phyloP scores from a whole-genome alignment of 208 protist species.

The Wallacemonas sp. region DNA sequence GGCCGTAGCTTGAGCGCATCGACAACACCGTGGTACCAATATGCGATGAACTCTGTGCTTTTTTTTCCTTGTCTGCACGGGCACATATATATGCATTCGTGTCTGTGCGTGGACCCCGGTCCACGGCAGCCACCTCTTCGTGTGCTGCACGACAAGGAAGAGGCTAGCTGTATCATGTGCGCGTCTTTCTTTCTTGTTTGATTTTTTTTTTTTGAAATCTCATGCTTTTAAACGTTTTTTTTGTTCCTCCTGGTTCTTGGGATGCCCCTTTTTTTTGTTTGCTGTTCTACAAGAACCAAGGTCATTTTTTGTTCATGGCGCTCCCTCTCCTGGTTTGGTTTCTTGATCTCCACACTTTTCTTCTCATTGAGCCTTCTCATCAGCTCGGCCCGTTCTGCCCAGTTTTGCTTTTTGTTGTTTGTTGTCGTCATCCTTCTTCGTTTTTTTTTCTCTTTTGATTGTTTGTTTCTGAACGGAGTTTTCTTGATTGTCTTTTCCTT shows the following conservation, averaged over 20 bases:
- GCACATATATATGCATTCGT: too few relatives aligned
- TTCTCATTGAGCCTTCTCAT: background rate
- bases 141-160: too few relatives aligned
- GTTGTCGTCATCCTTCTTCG: background rate
- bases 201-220: slow-evolving; percentile 23
- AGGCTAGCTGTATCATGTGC: too few relatives aligned
- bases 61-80: too few relatives aligned
- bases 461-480: too few relatives aligned
- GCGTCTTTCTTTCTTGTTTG: slow-evolving; percentile 14
- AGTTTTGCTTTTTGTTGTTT: background rate
- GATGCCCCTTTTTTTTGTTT: background rate
- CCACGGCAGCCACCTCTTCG: too few relatives aligned
- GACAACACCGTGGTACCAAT: too few relatives aligned
- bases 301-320: background rate
- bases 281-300: too few relatives aligned
- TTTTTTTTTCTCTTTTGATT: background rate
- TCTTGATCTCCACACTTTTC: background rate
- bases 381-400: background rate
- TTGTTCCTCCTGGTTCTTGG: background rate
- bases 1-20: too few relatives aligned
- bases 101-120: too few relatives aligned
- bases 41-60: too few relatives aligned
- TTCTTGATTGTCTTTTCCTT: too few relatives aligned
- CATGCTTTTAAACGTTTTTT: background rate
- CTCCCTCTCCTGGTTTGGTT: background rate